Conservation (phyloP, 2,329 filamentous ascomycete species). For the Ophiostoma himal-ulmi region DNA sequence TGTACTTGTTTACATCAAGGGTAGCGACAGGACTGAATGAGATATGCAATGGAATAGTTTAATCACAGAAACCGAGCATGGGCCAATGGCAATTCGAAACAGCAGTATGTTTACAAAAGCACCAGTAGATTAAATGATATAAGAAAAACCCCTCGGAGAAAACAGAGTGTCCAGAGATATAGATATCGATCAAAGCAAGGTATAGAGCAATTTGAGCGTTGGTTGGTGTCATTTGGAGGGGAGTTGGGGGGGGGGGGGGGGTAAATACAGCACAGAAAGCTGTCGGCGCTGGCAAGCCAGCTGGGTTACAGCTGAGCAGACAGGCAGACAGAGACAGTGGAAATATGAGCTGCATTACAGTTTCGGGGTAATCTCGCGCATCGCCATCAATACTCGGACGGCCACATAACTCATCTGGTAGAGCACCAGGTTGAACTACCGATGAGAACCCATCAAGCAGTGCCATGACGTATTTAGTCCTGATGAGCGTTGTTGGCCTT, state of each 20-base stretch:
- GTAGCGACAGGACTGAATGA: no score
- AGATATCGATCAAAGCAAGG: neutral
- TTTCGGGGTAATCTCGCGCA: neutral
- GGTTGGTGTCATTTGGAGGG: neutral
- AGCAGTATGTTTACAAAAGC: neutral
- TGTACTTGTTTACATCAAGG: no score
- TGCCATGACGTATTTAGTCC: neutral
- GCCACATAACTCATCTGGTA: neutral
- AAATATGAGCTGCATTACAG: neutral
- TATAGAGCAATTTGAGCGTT: neutral
- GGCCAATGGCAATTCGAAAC: neutral
- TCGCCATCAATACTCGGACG: neutral
- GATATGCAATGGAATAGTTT: no score
- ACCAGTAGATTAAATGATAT: neutral
- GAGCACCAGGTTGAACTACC: neutral
- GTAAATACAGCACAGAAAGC: neutral
- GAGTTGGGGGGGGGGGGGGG: no score
- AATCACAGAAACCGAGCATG: neutral
- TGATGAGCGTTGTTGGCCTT: slow-evolving; percentile 38
- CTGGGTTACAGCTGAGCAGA: neutral
- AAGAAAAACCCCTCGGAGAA: neutral
- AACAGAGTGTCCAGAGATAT: neutral
- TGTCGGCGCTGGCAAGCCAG: neutral
- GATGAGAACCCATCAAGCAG: neutral
- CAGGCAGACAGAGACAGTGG: neutral